Base-by-base conservation (phyloP, 2,329 filamentous ascomycete genomes). In the Byssothecium circinans region DNA sequence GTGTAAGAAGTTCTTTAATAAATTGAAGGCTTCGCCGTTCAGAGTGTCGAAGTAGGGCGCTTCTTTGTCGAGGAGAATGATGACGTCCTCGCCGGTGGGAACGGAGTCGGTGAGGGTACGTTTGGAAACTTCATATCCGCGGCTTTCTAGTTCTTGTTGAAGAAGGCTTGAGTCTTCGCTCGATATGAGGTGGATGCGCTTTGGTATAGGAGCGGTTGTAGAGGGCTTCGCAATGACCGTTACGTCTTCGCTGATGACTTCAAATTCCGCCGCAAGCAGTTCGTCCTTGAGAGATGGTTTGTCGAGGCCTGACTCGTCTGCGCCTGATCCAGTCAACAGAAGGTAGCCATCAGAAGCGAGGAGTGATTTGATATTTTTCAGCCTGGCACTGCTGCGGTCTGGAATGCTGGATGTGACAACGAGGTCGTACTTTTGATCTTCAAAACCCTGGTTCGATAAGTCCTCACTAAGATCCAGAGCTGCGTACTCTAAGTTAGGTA, bases 21-120 rank as follows among this genome's bases (percentile, higher is more conserved):
- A 6, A 8, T 36, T 14, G 22, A 56, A 54, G 35, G 42, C 15
- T 10, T 33, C 2, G 14, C 50, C 42, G 6, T 43, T 41, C 11
- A 68, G 54, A n/a, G 60, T 36, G 10, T 65, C 47, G 36, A 71
- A 55, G 45, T 68, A 68, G 1, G 57, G 52, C 10, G 14, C 19
- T 0, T 30, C 30, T 2, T 49, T 12, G 29, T 69, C 67, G 2
- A 70, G 46, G 11, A 53, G 29, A 17, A 39, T 19, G 30, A 57
- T 22, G 3, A 57, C 36, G 29, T 56, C 43, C 32, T 53, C 52
- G n/a, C 18, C 35, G 10, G 17, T 32, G 2, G 27, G 33, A 23
- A 17, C 29, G 39, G 46, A 30, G 15, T 70, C 63, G 11, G 53
- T 25, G 1, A 61, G 58, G 1, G 46, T 39, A 33, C 43, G 39